Conservation (phyloP, 495 filamentous ascomycete genomes). For the Apodospora peruviana region DNA sequence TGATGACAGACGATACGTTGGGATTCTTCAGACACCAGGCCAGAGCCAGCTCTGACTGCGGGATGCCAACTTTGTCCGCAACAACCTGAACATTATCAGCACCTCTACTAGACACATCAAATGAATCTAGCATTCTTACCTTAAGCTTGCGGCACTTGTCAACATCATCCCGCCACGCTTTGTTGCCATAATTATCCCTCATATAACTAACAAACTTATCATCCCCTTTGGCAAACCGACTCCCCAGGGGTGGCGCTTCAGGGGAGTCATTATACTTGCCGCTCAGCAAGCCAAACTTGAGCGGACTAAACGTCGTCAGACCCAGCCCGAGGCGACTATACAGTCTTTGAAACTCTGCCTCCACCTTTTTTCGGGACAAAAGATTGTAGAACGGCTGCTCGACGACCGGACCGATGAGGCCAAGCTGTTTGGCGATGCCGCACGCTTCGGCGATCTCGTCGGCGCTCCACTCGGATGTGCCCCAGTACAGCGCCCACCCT, state of each 20-base stretch:
- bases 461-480: constrained; percentile 52
- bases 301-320: constrained; percentile 61
- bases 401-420: constrained; percentile 51
- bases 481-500: constrained; percentile 70
- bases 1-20: constrained; percentile 63
- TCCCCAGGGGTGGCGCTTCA: constrained; percentile 42
- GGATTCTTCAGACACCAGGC: constrained; percentile 72
- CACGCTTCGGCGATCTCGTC: constrained; percentile 51
- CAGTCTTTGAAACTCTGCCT: constrained; percentile 58
- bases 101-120: background rate
- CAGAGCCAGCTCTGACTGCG: constrained; percentile 53
- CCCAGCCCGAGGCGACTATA: constrained; percentile 61
- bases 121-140: too few species aligned
- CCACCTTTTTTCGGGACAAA: constrained; percentile 50
- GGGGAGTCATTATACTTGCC: constrained; percentile 71
- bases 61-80: constrained; percentile 60
- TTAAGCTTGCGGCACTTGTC: constrained; percentile 40
- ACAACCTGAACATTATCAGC: constrained; percentile 33
- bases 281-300: constrained; percentile 62
- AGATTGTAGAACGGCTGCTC: constrained; percentile 57
- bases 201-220: constrained; percentile 31
- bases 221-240: constrained; percentile 36
- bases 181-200: constrained; percentile 28
- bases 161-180: constrained; percentile 24
- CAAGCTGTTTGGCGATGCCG: constrained; percentile 50